Evolutionary conservation across 352 stramenopile genomes (phyloP).

Genomic region (Globisporangium nunn): DNA sequence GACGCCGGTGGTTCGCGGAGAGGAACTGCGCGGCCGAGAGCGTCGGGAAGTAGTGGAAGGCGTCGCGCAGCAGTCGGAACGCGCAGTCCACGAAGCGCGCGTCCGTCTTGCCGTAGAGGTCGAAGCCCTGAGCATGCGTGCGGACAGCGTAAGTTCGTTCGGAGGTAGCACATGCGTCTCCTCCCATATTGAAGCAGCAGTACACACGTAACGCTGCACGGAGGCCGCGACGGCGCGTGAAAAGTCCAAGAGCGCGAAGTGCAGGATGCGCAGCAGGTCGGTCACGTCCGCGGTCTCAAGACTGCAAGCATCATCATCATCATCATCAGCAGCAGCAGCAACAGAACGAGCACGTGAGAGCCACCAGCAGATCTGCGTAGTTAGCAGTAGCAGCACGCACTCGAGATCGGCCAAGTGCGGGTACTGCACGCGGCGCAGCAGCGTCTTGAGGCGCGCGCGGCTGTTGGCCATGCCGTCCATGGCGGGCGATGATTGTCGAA

Average conservation of each 20-base stretch:
- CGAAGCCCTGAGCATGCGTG: slow-evolving; percentile 29
- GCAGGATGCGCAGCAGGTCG: slow-evolving; percentile 59
- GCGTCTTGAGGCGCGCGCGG: slow-evolving; percentile 44
- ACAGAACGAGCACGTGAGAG: background rate
- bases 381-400: slow-evolving; percentile 11
- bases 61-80: slow-evolving; percentile 65
- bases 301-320: slow-evolving; percentile 1
- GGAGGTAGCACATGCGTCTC: background rate
- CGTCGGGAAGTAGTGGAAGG: slow-evolving; percentile 66
- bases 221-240: slow-evolving; percentile 58
- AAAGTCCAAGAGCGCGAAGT: slow-evolving; percentile 69
- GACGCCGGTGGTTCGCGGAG: slow-evolving; percentile 45
- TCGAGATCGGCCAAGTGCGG: slow-evolving; percentile 27
- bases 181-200: background rate
- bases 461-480: slow-evolving; percentile 41
- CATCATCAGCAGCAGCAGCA: background rate
- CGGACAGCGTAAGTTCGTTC: background rate
- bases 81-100: slow-evolving; percentile 64
- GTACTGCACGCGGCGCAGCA: slow-evolving; percentile 46
- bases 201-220: slow-evolving; percentile 29
- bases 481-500: background rate
- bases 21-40: slow-evolving; percentile 63
- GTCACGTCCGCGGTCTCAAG: slow-evolving; percentile 28
- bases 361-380: background rate
- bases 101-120: slow-evolving; percentile 75